phyloP scores from a whole-genome alignment of 768 basidiomycete species.

The Pleurotus eryngii region DNA sequence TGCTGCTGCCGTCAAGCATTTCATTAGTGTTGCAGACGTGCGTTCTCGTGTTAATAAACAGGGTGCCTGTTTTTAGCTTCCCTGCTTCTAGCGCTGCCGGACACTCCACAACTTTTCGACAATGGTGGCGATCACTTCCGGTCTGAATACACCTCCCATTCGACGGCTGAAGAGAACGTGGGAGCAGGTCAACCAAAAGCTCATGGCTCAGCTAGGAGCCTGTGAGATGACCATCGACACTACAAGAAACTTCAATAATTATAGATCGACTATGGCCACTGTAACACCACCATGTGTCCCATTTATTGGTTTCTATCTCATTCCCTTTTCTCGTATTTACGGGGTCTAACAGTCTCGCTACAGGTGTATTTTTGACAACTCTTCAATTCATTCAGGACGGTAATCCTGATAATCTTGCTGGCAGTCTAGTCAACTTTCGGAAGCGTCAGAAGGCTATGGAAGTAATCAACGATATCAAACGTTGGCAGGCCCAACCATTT shows the following conservation, averaged over 20 bases:
- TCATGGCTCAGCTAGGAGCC: conserved; percentile 66
- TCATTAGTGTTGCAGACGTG: conserved; percentile 90
- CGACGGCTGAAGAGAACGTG: conserved; percentile 90
- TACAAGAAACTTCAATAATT: conserved; percentile 92
- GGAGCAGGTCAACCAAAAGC: conserved; percentile 80
- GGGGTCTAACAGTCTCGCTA: background rate
- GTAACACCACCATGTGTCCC: conserved; percentile 94
- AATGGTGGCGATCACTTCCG: conserved; percentile 96
- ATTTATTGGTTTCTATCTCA: conserved; percentile 72
- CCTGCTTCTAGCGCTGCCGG: conserved; percentile 69
- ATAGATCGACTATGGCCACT: conserved; percentile 76
- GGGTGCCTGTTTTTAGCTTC: conserved; percentile 9
- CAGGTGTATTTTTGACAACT: conserved; percentile 94
- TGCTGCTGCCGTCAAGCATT: conserved; percentile 79
- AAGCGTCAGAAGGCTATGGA: conserved; percentile 96
- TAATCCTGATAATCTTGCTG: conserved; percentile 78
- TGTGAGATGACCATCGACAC: conserved; percentile 91
- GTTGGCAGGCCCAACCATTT: conserved; percentile 90
- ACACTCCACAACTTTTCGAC: conserved; percentile 90
- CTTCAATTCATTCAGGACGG: conserved; percentile 99
- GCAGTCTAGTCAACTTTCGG: conserved; percentile 87
- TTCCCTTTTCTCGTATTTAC: too few relatives aligned
- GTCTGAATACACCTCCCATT: conserved; percentile 90
- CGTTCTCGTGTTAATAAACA: conserved; percentile 24
- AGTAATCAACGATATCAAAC: conserved; percentile 94